Conservation (phyloP, 495 filamentous ascomycete genomes). For the Aspergillus cavernicola region DNA sequence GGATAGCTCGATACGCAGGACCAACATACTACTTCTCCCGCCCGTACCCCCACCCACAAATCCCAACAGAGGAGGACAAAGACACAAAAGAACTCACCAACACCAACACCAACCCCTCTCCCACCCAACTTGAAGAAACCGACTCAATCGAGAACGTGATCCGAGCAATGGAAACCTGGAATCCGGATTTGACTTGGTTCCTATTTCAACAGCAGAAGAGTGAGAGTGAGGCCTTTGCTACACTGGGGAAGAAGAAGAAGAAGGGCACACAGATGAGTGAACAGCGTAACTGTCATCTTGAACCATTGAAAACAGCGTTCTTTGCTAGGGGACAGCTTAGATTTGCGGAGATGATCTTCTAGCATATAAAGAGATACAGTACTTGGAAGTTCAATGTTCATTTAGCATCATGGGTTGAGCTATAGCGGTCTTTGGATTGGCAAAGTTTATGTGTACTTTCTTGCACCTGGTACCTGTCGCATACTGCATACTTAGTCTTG, state of each 20-base stretch:
- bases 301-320: constrained; percentile 17
- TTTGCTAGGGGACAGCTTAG: constrained; percentile 19
- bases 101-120: not conserved
- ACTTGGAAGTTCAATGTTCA: too few relatives aligned
- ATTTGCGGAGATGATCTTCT: constrained; percentile 35
- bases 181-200: constrained; percentile 46
- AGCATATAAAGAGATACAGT: constrained; percentile 2
- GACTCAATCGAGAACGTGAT: constrained; percentile 31
- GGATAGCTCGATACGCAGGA: constrained; percentile 38
- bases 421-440: too few relatives aligned
- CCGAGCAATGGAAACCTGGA: constrained; percentile 43
- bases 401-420: too few relatives aligned
- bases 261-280: not conserved
- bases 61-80: too few relatives aligned
- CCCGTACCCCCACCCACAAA: not conserved
- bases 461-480: too few relatives aligned
- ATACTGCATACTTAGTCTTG: too few relatives aligned
- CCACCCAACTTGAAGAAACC: constrained; percentile 9
- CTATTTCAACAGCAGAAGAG: constrained; percentile 28
- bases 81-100: too few relatives aligned
- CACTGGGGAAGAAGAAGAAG: not conserved
- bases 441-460: too few relatives aligned
- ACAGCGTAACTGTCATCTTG: constrained; percentile 1
- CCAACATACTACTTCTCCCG: constrained; percentile 30
- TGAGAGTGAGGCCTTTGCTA: not conserved